A percentile compares a stretch with the other conserved stretches of the same genome.
Conservation (phyloP, 306 rosid species). For the Urtica urens region DNA sequence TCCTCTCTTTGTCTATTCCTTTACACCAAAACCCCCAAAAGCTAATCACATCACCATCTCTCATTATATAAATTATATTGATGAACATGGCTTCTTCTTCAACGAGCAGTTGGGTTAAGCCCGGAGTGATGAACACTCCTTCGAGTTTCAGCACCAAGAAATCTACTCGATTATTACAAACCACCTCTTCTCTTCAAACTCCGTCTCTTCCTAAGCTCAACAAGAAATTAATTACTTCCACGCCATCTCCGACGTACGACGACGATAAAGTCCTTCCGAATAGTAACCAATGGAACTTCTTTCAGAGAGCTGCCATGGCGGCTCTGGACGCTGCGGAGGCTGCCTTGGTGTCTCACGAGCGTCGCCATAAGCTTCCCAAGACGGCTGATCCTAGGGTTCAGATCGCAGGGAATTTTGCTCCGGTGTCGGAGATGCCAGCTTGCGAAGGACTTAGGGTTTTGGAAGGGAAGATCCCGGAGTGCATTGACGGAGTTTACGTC, state of each 20-base stretch:
- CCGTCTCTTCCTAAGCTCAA: slow-evolving; percentile 29
- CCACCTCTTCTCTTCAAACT: slow-evolving; percentile 48
- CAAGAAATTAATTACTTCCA: not conserved
- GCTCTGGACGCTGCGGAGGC: slow-evolving; percentile 55
- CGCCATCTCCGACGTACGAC: slow-evolving; percentile 1
- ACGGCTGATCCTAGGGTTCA: slow-evolving; percentile 87
- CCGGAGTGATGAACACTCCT: slow-evolving; percentile 12
- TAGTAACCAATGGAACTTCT: slow-evolving; percentile 30
- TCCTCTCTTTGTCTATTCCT: slow-evolving; percentile 1
- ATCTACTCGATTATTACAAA: slow-evolving; percentile 1
- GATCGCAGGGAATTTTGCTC: slow-evolving; percentile 88
- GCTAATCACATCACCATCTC: slow-evolving; percentile 4
- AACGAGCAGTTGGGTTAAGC: slow-evolving; percentile 22
- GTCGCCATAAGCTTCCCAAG: slow-evolving; percentile 55
- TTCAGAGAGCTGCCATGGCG: slow-evolving; percentile 43
- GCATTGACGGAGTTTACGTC: slow-evolving; percentile 75
- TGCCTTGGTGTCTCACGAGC: slow-evolving; percentile 40
- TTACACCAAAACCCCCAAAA: not conserved
- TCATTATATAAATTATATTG: not conserved
- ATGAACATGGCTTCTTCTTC: slow-evolving; percentile 30
- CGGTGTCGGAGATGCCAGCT: slow-evolving; percentile 57
- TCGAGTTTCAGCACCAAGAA: slow-evolving; percentile 3
- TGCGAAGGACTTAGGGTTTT: slow-evolving; percentile 27
- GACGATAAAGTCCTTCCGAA: not conserved
- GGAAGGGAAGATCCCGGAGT: slow-evolving; percentile 61